Evolutionary conservation across 1,284 basidiomycete genomes (phyloP).

Genomic region (Ganoderma resinaceum): DNA sequence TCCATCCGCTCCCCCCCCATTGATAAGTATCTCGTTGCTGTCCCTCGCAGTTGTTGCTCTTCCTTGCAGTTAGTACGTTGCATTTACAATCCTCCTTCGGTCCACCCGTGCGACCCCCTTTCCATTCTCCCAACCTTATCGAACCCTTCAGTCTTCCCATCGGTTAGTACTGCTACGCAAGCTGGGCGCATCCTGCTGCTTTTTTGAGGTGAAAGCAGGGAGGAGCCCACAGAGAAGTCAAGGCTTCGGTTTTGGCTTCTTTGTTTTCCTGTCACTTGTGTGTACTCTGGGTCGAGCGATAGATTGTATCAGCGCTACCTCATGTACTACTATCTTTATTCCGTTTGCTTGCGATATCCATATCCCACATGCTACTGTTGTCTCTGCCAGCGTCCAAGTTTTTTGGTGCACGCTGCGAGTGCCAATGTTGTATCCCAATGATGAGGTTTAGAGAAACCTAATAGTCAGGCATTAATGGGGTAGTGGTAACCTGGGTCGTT

Average conservation of each 20-base stretch:
- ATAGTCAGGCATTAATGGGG: conserved; percentile 28
- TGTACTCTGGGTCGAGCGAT: conserved; percentile 7
- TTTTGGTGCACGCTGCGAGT: neutral
- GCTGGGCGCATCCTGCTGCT: neutral
- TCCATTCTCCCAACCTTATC: neutral
- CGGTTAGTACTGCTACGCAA: neutral
- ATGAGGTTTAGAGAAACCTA: no score
- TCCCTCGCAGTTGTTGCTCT: neutral
- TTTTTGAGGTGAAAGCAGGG: neutral
- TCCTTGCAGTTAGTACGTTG: neutral
- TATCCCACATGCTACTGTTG: neutral
- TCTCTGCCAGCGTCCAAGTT: neutral
- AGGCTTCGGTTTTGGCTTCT: neutral
- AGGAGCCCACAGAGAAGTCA: neutral
- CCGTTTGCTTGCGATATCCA: neutral
- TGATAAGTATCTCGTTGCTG: neutral
- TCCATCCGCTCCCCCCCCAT: neutral
- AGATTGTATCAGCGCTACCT: conserved; percentile 13
- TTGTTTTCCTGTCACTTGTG: neutral
- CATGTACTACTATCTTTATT: conserved; percentile 6
- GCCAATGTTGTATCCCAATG: neutral
- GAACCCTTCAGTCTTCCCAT: neutral
- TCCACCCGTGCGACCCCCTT: neutral
- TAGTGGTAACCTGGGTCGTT: conserved; percentile 36
- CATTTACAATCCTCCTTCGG: neutral